A percentile compares a stretch with the other conserved stretches of the same genome.
phyloP scores from a whole-genome alignment of 805 yeast species.

The Hanseniaspora lindneri region DNA sequence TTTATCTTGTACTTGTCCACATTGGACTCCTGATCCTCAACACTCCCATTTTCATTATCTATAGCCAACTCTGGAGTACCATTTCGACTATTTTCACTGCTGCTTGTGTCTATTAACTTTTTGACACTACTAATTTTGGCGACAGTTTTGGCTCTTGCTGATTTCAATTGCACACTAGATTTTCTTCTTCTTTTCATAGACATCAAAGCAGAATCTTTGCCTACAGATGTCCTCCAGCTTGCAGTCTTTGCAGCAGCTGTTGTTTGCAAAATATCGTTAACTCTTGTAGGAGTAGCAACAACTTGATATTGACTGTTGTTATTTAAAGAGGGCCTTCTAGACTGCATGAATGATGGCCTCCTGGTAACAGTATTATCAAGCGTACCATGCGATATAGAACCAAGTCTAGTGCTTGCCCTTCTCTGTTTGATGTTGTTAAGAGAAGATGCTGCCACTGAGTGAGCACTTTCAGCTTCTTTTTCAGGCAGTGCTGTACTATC shows the following conservation, averaged over 20 bases:
- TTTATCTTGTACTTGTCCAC: constrained; percentile 28
- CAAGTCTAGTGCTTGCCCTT: constrained; percentile 16
- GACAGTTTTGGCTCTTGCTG: background rate
- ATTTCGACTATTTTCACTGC: constrained; percentile 11
- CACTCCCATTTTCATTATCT: constrained; percentile 3
- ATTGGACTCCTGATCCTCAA: constrained; percentile 17
- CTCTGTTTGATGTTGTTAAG: constrained; percentile 14
- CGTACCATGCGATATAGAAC: constrained; percentile 17
- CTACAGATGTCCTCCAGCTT: constrained; percentile 21
- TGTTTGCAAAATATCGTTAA: constrained; percentile 10
- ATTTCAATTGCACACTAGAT: background rate
- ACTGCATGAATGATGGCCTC: constrained; percentile 14
- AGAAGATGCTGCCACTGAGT: constrained; percentile 7
- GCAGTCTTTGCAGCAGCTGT: constrained; percentile 19
- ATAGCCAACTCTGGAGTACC: constrained; percentile 9
- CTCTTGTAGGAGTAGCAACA: constrained; percentile 8
- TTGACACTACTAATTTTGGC: background rate
- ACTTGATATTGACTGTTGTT: constrained; percentile 1
- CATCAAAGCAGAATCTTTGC: constrained; percentile 24
- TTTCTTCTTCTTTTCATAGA: constrained; percentile 25
- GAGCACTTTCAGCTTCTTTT: constrained; percentile 8
- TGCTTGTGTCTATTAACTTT: background rate
- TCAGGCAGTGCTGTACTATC: background rate
- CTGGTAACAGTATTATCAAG: constrained; percentile 13
- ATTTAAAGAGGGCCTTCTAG: constrained; percentile 9